A percentile compares a stretch with the other conserved stretches of the same genome.
These are phyloP conservation scores for Toxicodendron radicans DNA, from an alignment of 345 rosid species.

Conservation along the genomic window DNA sequence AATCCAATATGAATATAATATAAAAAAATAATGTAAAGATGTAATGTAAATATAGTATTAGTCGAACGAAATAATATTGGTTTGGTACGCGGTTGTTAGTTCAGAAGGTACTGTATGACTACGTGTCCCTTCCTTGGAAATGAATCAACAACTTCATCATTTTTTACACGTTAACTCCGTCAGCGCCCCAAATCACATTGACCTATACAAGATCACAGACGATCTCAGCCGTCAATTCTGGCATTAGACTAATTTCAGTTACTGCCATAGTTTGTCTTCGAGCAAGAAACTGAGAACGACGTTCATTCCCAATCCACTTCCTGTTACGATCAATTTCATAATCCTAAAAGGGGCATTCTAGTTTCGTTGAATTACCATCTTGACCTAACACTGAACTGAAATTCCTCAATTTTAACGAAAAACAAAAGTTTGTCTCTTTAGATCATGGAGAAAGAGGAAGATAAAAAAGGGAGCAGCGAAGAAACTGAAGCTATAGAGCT, in stretches of 20 bases:
- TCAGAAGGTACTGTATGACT: neutral
- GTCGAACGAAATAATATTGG: too few species aligned
- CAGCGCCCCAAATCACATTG: constrained; percentile 11
- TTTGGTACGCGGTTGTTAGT: neutral
- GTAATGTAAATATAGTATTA: too few species aligned
- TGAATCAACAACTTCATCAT: neutral
- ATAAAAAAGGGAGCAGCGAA: constrained; percentile 37
- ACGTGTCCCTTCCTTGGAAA: constrained; percentile 14
- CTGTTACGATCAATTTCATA: neutral
- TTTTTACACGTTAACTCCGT: neutral
- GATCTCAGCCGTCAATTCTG: constrained; percentile 16
- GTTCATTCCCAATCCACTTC: neutral
- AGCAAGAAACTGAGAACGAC: neutral
- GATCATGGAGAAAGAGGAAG: constrained; percentile 38
- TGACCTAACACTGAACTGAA: constrained; percentile 3
- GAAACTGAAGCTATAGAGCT: constrained; percentile 70
- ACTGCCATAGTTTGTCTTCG: neutral
- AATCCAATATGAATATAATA: too few species aligned
- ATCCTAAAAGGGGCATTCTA: neutral
- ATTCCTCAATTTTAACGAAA: neutral
- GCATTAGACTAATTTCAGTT: neutral
- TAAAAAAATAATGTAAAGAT: too few species aligned
- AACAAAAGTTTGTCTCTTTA: constrained; percentile 10
- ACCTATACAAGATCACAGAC: neutral
- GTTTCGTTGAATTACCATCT: neutral